Base-by-base conservation (phyloP, 768 basidiomycete genomes). In the Inosperma sp. region DNA sequence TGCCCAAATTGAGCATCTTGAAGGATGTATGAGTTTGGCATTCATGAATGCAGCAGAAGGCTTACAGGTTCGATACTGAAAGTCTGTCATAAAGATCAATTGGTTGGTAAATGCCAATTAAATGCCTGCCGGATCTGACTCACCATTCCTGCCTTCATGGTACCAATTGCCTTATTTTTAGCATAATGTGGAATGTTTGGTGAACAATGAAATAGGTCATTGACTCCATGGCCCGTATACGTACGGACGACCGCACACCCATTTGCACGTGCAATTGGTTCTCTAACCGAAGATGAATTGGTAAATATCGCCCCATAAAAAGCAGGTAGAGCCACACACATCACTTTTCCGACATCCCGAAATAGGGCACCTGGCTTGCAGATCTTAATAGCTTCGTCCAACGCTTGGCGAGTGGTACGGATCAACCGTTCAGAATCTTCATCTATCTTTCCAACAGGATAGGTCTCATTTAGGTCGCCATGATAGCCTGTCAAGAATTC, bases 161-260 rank as follows among this genome's bases (percentile, higher is more conserved):
- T 81, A 19, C 94, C 94, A 2, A 92, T 75, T 34, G 89, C 90
- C 68, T 93, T 95, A 63, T 91, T 94, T 65, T 93, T 93, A 17
- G 90, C 91, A 59, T 95, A 96, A 69, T 96, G 94, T 9, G 93
- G 91, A 33, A 96, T 82, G 65, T 93, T 96, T 1, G 94, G 94
- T 1, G 83, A 60, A 51, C 70, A 71, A 64, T 96, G 93, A 77
- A 95, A 96, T 53, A 91, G 72, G 50, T 88, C 72, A 65, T 95
- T 85, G 62, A 93, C 80, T 30, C 93, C 93, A 63, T 95, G 94
- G 12, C 91, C 94, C 3, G 88, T 92, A 66, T 93, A 98, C 23
- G 84, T 84, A 61, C 91, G 82, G 27, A 98, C 93, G 33, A 90
- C 87, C n/a, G 88, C 80, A 69, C 92, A 98, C 5, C 86, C 87